Conservation (phyloP, 345 rosid genomes). For the Eucalyptus melliodora region DNA sequence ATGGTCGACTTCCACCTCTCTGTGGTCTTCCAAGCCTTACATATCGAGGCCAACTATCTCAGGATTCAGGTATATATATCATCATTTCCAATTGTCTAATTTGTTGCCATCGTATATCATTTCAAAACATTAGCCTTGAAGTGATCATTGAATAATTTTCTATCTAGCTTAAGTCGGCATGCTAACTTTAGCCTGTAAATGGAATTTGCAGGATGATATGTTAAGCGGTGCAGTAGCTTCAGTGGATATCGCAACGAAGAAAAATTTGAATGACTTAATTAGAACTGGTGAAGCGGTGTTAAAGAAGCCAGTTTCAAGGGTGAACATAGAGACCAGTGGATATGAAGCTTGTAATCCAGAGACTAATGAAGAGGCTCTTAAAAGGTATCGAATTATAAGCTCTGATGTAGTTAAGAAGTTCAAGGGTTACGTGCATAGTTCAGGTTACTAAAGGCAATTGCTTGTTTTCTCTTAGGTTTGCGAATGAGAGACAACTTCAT, state of each 20-base stretch:
- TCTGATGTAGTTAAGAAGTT: not conserved
- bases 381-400: not conserved
- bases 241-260: too few relatives aligned
- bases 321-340: constrained; percentile 27
- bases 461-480: constrained; percentile 18
- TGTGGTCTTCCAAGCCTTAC: constrained; percentile 14
- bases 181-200: not conserved
- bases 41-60: not conserved
- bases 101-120: not conserved
- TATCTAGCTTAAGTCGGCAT: not conserved
- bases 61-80: too few relatives aligned
- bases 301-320: constrained; percentile 31
- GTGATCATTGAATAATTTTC: not conserved
- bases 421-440: not conserved
- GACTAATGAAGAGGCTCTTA: constrained; percentile 32
- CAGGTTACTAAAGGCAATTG: not conserved
- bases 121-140: not conserved
- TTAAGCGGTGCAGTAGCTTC: too few relatives aligned
- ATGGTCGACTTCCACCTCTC: constrained; percentile 38
- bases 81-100: not conserved
- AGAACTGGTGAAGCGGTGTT: constrained; percentile 23
- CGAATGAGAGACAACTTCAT: constrained; percentile 40
- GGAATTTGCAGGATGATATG: constrained; percentile 25
- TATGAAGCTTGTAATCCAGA: not conserved
- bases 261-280: too few relatives aligned